Evolutionary conservation across 805 yeast genomes (phyloP).

Genomic region (Saccharomycodes ludwigii): DNA sequence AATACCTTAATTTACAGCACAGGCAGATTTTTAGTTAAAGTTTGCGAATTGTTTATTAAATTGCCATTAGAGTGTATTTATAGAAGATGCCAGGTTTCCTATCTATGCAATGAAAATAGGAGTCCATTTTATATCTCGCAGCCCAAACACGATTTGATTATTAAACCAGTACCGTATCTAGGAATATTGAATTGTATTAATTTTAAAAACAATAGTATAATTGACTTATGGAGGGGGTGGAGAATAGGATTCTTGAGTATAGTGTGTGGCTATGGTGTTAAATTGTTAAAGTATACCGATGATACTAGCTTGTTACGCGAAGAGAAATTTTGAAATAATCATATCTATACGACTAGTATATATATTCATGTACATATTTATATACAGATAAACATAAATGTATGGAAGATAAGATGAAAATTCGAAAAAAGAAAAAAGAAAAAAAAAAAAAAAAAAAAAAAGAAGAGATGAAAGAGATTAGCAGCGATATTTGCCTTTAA

Average conservation of each 20-base stretch:
- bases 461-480: no score
- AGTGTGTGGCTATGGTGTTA: slow-evolving; percentile 73
- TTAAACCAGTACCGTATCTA: slow-evolving; percentile 42
- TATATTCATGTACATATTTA: not conserved
- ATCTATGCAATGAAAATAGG: slow-evolving; percentile 29
- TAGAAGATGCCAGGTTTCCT: slow-evolving; percentile 70
- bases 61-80: slow-evolving; percentile 82
- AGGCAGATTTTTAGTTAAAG: slow-evolving; percentile 45
- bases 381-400: not conserved
- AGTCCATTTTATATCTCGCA: slow-evolving; percentile 31
- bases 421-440: not conserved
- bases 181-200: slow-evolving; percentile 44
- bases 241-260: slow-evolving; percentile 70
- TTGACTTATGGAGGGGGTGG: slow-evolving; percentile 78
- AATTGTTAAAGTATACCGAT: slow-evolving; percentile 40
- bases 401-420: not conserved
- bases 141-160: slow-evolving; percentile 39
- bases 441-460: slow-evolving; percentile 1
- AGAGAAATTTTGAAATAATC: slow-evolving; percentile 23
- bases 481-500: no score
- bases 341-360: not conserved
- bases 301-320: slow-evolving; percentile 30
- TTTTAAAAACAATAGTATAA: no score
- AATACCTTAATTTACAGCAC: slow-evolving; percentile 50
- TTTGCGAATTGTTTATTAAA: slow-evolving; percentile 58